Percentiles rank a stretch among this genome's conserved stretches.
Conservation (phyloP, 2,329 filamentous ascomycete genomes). For the Calonectria crousiana region DNA sequence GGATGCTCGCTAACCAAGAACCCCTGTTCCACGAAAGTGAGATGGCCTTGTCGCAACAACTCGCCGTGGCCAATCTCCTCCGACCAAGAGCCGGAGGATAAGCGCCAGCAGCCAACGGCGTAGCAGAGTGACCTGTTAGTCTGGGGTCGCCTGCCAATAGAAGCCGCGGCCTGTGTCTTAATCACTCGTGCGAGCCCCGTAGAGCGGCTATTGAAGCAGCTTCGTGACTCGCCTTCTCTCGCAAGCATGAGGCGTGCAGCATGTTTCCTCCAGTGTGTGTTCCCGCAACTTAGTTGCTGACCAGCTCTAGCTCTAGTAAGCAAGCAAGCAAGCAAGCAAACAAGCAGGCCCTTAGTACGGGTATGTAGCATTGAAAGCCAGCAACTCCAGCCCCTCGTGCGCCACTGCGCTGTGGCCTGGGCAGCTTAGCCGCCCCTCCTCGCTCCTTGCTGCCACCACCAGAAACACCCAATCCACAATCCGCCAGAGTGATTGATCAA, state of each 20-base stretch:
- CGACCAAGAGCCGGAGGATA: background rate
- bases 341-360: background rate
- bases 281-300: background rate
- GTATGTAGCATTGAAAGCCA: background rate
- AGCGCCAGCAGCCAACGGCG: constrained; percentile 4
- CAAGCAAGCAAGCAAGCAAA: background rate
- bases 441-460: background rate
- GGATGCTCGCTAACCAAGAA: background rate
- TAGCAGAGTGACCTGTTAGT: background rate
- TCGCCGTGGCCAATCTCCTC: background rate
- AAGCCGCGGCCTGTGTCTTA: background rate
- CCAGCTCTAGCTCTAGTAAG: background rate
- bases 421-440: constrained; percentile 6
- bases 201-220: background rate
- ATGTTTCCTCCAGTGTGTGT: background rate
- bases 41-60: background rate
- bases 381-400: background rate
- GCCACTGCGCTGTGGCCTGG: background rate
- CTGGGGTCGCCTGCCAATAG: background rate
- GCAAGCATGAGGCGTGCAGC: background rate
- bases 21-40: constrained; percentile 2
- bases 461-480: background rate
- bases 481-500: background rate
- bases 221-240: background rate
- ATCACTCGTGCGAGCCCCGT: constrained; percentile 2